Evolutionary conservation across 2,329 filamentous ascomycete species (phyloP).

Genomic region (Tolypocladium guangdongense): DNA sequence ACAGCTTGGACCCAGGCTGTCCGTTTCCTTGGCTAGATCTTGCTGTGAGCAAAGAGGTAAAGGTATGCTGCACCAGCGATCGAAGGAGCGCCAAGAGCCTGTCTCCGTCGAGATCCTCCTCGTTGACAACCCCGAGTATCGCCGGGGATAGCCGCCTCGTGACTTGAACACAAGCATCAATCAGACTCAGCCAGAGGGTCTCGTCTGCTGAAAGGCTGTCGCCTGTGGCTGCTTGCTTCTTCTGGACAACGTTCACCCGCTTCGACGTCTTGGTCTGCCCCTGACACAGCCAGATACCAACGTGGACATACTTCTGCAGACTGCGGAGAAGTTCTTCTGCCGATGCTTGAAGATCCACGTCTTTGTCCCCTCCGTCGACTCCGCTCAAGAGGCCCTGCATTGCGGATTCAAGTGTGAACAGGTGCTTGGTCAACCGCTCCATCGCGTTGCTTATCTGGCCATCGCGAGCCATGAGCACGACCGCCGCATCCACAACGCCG

Average conservation of each 20-base stretch:
- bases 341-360: constrained; percentile 43
- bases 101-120: constrained; percentile 37
- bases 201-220: constrained; percentile 43
- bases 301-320: constrained; percentile 79
- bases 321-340: constrained; percentile 64
- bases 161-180: constrained; percentile 50
- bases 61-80: constrained; percentile 76
- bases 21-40: constrained; percentile 44
- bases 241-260: constrained; percentile 32
- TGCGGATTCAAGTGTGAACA: constrained; percentile 69
- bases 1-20: constrained; percentile 20
- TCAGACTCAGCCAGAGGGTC: constrained; percentile 47
- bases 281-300: constrained; percentile 94
- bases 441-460: constrained; percentile 77
- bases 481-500: constrained; percentile 84
- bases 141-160: constrained; percentile 52
- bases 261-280: constrained; percentile 59
- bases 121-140: constrained; percentile 26
- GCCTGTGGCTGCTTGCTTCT: constrained; percentile 33
- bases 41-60: constrained; percentile 72
- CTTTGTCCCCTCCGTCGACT: constrained; percentile 42
- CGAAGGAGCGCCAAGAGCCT: constrained; percentile 60
- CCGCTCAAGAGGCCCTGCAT: constrained; percentile 63
- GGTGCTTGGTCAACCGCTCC: constrained; percentile 69
- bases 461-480: constrained; percentile 81